Percentiles rank a stretch among this genome's conserved stretches.
Evolutionary conservation across 768 basidiomycete species (phyloP).

Genomic region (Lactarius indigo): DNA sequence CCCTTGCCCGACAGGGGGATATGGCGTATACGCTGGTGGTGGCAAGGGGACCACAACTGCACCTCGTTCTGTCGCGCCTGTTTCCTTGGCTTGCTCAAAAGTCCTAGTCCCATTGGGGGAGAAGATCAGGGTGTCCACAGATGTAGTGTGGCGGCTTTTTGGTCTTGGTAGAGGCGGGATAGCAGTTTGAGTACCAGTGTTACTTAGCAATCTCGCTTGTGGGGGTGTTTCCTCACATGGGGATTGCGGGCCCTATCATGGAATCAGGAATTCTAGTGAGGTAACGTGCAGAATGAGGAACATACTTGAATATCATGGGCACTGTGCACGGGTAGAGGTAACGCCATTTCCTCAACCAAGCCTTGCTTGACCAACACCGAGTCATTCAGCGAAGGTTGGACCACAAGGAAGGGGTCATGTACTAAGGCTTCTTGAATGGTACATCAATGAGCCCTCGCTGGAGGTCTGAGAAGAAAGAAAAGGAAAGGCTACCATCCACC

Average conservation of each 20-base stretch:
- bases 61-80: background rate
- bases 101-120: background rate
- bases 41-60: conserved; percentile 6
- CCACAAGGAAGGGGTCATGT: conserved; percentile 23
- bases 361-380: conserved; percentile 23
- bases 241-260: background rate
- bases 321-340: conserved; percentile 19
- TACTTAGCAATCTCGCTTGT: background rate
- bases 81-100: background rate
- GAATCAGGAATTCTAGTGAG: background rate
- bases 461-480: background rate
- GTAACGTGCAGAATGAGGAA: background rate
- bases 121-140: background rate
- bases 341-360: conserved; percentile 15
- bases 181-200: background rate
- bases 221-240: background rate
- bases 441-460: background rate
- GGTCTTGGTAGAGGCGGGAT: background rate
- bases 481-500: conserved; percentile 7
- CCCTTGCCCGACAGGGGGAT: conserved; percentile 15
- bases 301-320: conserved; percentile 18
- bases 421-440: background rate
- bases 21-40: conserved; percentile 20
- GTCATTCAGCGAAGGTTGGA: conserved; percentile 23
- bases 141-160: background rate